phyloP scores from a whole-genome alignment of 2,329 filamentous ascomycete species.

The Phyllosticta citribraziliensis region DNA sequence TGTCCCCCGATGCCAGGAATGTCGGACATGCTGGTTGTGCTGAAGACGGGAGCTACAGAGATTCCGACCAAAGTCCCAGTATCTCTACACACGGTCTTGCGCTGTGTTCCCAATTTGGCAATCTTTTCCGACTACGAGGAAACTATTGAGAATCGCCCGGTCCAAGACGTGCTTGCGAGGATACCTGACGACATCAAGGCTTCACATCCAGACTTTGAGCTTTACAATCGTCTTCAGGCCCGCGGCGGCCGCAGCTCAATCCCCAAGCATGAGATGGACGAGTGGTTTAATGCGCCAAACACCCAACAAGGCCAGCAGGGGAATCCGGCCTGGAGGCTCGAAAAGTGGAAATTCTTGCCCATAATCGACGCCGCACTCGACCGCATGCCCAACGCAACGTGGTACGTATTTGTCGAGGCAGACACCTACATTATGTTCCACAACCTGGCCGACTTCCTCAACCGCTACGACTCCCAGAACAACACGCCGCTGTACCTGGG shows the following conservation, averaged over 20 bases:
- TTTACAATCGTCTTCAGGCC: constrained; percentile 26
- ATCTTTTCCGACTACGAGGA: constrained; percentile 31
- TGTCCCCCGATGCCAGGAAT: constrained; percentile 23
- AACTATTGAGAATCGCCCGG: constrained; percentile 21
- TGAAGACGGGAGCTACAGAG: constrained; percentile 51
- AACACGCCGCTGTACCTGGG: constrained; percentile 43
- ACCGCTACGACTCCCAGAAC: constrained; percentile 34
- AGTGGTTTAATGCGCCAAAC: background rate
- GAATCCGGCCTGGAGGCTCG: constrained; percentile 19
- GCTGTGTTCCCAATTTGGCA: constrained; percentile 23
- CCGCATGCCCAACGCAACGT: constrained; percentile 39
- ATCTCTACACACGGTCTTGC: constrained; percentile 25
- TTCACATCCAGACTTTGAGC: constrained; percentile 24
- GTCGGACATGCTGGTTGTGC: constrained; percentile 45
- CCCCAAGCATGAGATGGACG: background rate
- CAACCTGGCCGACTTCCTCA: constrained; percentile 45
- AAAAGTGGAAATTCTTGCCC: constrained; percentile 32
- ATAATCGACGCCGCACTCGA: constrained; percentile 26
- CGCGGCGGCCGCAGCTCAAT: constrained; percentile 21
- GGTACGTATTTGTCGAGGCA: constrained; percentile 51
- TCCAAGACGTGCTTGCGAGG: constrained; percentile 29
- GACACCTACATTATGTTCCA: constrained; percentile 49
- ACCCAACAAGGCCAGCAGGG: background rate
- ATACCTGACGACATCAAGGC: constrained; percentile 21
- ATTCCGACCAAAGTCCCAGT: constrained; percentile 44